phyloP scores from a whole-genome alignment of 306 rosid species.

The Casuarina cunninghamiana region DNA sequence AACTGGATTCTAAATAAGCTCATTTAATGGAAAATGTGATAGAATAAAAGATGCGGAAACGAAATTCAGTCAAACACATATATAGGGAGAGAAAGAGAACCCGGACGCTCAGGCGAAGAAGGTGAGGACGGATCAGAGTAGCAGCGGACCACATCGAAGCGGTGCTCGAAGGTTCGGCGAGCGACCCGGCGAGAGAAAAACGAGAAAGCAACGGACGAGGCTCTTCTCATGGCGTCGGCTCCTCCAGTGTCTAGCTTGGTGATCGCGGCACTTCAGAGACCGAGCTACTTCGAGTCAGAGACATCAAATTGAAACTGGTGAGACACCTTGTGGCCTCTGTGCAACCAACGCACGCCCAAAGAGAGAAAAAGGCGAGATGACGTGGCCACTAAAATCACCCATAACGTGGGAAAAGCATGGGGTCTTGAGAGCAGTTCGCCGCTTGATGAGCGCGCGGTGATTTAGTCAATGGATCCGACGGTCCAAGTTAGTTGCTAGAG shows the following conservation, averaged over 20 bases:
- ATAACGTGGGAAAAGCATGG: constrained; percentile 22
- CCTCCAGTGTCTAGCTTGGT: background rate
- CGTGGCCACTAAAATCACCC: constrained; percentile 47
- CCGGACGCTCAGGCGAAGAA: constrained; percentile 40
- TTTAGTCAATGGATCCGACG: background rate
- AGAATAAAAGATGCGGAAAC: background rate
- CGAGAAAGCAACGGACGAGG: constrained; percentile 32
- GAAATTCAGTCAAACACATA: background rate
- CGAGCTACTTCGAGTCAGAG: background rate
- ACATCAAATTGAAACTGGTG: background rate
- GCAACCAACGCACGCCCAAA: background rate
- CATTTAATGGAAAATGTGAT: background rate
- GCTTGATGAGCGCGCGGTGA: background rate
- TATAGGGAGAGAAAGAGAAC: constrained; percentile 30
- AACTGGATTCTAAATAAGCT: background rate
- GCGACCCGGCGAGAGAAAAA: constrained; percentile 34
- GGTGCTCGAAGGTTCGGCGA: constrained; percentile 18
- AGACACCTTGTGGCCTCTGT: background rate
- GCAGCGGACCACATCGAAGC: constrained; percentile 45
- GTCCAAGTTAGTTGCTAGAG: background rate
- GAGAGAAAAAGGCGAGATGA: constrained; percentile 24
- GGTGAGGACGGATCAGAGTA: constrained; percentile 34
- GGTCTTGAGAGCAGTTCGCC: background rate
- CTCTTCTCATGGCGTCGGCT: constrained; percentile 39
- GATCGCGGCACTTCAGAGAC: background rate